These are phyloP conservation scores for Vanrija sp. DNA, from an alignment of 1,284 basidiomycete species.

Conservation along the genomic window DNA sequence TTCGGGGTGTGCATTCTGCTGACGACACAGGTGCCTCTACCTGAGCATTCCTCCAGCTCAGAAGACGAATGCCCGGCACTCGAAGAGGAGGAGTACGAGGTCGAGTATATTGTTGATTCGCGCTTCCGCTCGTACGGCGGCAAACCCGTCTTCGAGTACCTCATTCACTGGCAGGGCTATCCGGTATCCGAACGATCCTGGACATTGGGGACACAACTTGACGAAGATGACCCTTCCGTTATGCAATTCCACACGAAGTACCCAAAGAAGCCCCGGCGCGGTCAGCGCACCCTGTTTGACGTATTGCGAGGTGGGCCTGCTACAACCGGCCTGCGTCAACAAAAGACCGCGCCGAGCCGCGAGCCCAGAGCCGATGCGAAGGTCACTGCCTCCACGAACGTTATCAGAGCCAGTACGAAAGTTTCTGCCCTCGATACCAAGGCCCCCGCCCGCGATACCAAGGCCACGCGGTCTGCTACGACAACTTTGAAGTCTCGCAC, in stretches of 20 bases:
- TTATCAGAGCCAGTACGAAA: neutral
- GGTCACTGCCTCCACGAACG: neutral
- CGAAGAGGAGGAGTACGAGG: conserved; percentile 37
- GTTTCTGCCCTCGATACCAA: no score
- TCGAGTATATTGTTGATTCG: conserved; percentile 41
- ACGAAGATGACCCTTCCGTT: conserved; percentile 47
- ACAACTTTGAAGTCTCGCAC: no score
- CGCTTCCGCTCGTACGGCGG: conserved; percentile 18
- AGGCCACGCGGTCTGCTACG: no score
- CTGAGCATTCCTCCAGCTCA: no score
- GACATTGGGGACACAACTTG: conserved; percentile 35
- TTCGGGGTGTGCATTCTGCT: no score
- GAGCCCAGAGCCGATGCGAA: neutral
- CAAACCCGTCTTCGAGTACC: conserved; percentile 28
- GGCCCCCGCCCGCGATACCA: no score
- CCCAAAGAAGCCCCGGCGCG: conserved; percentile 24
- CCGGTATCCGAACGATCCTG: conserved; percentile 29
- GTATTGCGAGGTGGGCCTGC: neutral
- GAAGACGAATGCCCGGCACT: conserved; percentile 8
- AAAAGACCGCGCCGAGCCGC: neutral
- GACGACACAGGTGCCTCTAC: no score
- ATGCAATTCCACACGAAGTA: conserved; percentile 28
- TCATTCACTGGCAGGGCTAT: conserved; percentile 42
- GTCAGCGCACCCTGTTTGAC: conserved; percentile 3
- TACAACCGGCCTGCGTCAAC: no score